Base-by-base conservation (phyloP, 495 filamentous ascomycete genomes). In the Talaromyces adpressus region DNA sequence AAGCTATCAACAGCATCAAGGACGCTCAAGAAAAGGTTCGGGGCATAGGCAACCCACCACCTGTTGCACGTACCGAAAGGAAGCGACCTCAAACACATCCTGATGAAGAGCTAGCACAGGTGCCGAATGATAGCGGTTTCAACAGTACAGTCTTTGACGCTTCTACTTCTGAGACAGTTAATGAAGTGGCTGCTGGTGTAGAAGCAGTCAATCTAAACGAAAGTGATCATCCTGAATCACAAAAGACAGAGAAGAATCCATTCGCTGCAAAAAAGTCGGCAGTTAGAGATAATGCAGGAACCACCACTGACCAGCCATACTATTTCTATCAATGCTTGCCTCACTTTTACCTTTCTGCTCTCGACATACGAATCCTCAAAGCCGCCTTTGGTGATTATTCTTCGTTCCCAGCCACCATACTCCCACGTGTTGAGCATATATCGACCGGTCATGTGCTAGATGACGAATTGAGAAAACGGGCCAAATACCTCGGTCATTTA, bases 311-410 rank as follows among this genome's bases (percentile, higher is more conserved):
- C 67, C 74, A 83, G 61, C 69, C 81, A 60, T 79, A 92, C 63
- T 92, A 87, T 73, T 98, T 98, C 72, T 98, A 98, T 72, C 90
- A 93, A 66, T 87, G 91, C 4, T 80, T 94, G 25, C 86, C 89
- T 27, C 94, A 98, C 63, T 91, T 94, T 62, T 98, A 97, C 69
- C 83, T 98, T 23, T 95, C 93, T 0, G 86, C 94, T 6, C 84
- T 98, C 9, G 94, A 98, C 71, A 98, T 98, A 67, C 89, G 93
- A 53, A 98, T 98, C 69, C 81, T 98, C 51, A 96, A 92, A 71
- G 84, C 90, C 0, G 90, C 90, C 8, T 98, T 96, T 72, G 91
- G 91, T 3, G 84, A 88, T 47, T 98, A 93, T 72, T 80, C 85
- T 2, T 74, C 79, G 7, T 96, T 98, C 70, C 95, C 94, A 7